phyloP scores from a whole-genome alignment of 2,329 filamentous ascomycete genomes.

The Eurotiales sp. region DNA sequence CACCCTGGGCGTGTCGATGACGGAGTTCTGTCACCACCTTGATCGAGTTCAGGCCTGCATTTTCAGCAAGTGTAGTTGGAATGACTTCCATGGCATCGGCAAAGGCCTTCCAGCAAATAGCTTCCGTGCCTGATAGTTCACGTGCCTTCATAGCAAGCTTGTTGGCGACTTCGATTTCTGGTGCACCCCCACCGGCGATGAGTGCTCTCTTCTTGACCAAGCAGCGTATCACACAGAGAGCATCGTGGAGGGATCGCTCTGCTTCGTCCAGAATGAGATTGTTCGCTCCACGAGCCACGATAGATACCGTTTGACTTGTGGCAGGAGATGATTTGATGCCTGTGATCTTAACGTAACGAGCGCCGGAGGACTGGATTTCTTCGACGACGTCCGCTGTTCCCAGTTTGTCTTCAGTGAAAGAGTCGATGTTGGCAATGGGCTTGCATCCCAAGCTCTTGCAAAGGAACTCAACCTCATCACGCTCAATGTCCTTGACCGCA shows the following conservation, averaged over 20 bases:
- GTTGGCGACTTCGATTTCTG: constrained; percentile 93
- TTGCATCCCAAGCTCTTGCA: constrained; percentile 99
- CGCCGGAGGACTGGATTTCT: constrained; percentile 81
- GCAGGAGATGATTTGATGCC: constrained; percentile 69
- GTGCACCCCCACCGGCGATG: constrained; percentile 92
- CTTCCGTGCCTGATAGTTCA: constrained; percentile 82
- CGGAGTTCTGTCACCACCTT: constrained; percentile 96
- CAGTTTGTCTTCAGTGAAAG: constrained; percentile 97
- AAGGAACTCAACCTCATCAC: constrained; percentile 98
- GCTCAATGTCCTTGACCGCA: constrained; percentile 94
- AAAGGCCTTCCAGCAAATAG: constrained; percentile 99
- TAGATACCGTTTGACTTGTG: constrained; percentile 76
- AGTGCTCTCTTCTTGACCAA: constrained; percentile 99
- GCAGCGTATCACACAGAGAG: constrained; percentile 94
- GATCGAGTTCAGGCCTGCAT: constrained; percentile 96
- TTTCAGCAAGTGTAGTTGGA: constrained; percentile 93
- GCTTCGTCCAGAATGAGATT: constrained; percentile 92
- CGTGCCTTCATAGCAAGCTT: constrained; percentile 78
- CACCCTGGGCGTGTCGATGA: constrained; percentile 89
- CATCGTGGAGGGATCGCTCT: constrained; percentile 93
- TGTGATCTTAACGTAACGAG: constrained; percentile 90
- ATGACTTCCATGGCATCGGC: constrained; percentile 97
- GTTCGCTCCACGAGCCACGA: constrained; percentile 93
- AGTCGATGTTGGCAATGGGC: constrained; percentile 96
- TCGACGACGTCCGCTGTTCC: constrained; percentile 90